Evolutionary conservation across 345 rosid species (phyloP).

Genomic region (Syzygium oleosum): DNA sequence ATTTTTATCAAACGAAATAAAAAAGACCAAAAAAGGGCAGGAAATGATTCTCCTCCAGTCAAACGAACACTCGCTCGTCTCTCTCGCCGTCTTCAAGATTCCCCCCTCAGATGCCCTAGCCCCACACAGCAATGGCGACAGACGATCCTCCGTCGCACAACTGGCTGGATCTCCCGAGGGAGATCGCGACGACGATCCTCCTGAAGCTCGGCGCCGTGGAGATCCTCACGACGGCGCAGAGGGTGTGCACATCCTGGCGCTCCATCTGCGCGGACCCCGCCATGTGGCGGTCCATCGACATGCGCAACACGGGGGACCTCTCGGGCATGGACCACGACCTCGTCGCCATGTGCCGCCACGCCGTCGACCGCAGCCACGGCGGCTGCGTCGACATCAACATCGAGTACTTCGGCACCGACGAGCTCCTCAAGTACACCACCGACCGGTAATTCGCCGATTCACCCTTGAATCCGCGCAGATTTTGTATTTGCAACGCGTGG

Average conservation of each 20-base stretch:
- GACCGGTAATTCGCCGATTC: slow-evolving; percentile 15
- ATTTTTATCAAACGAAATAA: too few relatives aligned
- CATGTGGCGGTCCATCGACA: slow-evolving; percentile 41
- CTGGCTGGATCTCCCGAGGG: slow-evolving; percentile 52
- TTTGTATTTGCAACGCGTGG: neutral
- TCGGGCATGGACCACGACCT: neutral
- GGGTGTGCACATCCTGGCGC: slow-evolving; percentile 51
- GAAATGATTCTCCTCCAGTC: neutral
- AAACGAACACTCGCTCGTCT: neutral
- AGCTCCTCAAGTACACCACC: slow-evolving; percentile 37
- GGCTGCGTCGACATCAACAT: slow-evolving; percentile 28
- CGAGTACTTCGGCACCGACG: slow-evolving; percentile 24
- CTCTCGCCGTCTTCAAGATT: neutral
- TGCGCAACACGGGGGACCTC: neutral
- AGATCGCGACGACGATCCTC: slow-evolving; percentile 35
- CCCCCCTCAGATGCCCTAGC: neutral
- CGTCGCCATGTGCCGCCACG: slow-evolving; percentile 25
- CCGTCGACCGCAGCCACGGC: slow-evolving; percentile 55
- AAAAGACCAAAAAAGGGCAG: too few relatives aligned
- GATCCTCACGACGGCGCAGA: slow-evolving; percentile 28
- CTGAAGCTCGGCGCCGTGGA: slow-evolving; percentile 26
- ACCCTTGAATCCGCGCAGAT: neutral
- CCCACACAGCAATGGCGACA: neutral
- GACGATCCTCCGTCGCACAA: slow-evolving; percentile 1
- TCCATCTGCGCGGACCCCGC: slow-evolving; percentile 32